Evolutionary conservation across 2,329 filamentous ascomycete species (phyloP), one percentile per base, ranked within the genome.

Genomic region (Plectosphaerella sp.): DNA sequence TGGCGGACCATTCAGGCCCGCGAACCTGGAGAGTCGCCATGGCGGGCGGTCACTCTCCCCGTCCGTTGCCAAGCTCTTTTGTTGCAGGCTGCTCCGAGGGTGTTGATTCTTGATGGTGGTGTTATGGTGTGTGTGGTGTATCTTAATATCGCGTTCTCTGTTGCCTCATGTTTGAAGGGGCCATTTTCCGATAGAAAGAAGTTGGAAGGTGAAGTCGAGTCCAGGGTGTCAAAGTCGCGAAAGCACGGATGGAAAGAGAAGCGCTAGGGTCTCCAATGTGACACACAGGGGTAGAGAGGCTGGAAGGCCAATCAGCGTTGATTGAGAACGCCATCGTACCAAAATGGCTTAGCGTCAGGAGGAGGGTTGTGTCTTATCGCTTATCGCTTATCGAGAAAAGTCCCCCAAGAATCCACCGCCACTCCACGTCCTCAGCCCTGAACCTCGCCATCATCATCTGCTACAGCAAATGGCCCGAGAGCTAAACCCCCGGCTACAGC

Each of bases 21-120:
- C 70, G 66, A 18, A 74, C 67, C 51, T 73, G 68, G 35, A 77
- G 69, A 36, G 72, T 70, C 50, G 70, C 63, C 72, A 75, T 75
- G 35, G 50, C 49, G 46, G 43, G 43, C 43, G 41, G 41, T 12
- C 37, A 33, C 28, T 33, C 16, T 18, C n/a, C 15, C 45, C 8
- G 45, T 47, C 45, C 8, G 45, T 47, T 47, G 24, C 33, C 24
- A 28, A 18, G 41, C 16, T 16, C 41, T 33, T 22, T 22, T 20
- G 41, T 4, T 43, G 16, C 10, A 20, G 16, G 5, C 10, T 18
- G 18, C 5, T 20, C 16, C n/a, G 18, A 16, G 5, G 41, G 41
- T 20, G n/a, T 10, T 22, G 22, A 22, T 22, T 22, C 22, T 18
- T 43, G 41, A 12, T 43, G 20, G 14, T 43, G n/a, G 39, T 10